Evolutionary conservation across 495 filamentous ascomycete genomes (phyloP).

Genomic region (Geopyxis carbonaria): DNA sequence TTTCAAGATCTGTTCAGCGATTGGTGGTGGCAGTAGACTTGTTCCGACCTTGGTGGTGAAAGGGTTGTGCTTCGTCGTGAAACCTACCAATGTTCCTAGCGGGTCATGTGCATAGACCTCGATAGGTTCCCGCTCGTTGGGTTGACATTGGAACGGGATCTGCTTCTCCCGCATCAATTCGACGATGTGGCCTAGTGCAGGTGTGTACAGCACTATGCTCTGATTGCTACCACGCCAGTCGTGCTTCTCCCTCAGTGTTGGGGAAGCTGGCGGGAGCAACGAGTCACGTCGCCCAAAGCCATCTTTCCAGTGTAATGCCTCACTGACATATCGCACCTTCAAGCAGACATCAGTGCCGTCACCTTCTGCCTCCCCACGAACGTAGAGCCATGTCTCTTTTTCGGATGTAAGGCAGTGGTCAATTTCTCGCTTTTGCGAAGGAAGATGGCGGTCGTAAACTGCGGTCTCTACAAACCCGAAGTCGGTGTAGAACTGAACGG

Average conservation of each 20-base stretch:
- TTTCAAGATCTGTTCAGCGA: neutral
- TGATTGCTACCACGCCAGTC: conserved; percentile 21
- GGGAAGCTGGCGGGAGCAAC: neutral
- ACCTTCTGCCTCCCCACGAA: conserved; percentile 6
- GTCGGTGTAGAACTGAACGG: conserved; percentile 24
- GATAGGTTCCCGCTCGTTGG: conserved; percentile 15
- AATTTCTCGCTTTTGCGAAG: conserved; percentile 12
- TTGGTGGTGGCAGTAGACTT: neutral
- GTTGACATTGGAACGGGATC: conserved; percentile 17
- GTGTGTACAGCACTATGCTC: conserved; percentile 21
- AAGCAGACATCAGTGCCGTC: conserved; percentile 16
- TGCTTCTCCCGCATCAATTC: conserved; percentile 14
- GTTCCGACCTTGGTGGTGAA: conserved; percentile 9
- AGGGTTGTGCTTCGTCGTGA: conserved; percentile 21
- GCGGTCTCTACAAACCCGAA: conserved; percentile 22
- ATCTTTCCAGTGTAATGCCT: conserved; percentile 17
- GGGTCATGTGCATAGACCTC: conserved; percentile 24
- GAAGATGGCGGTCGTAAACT: conserved; percentile 22
- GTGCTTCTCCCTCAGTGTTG: conserved; percentile 8
- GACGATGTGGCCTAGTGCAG: conserved; percentile 6
- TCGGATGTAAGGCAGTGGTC: conserved; percentile 25
- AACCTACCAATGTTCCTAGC: conserved; percentile 23
- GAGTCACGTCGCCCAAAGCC: conserved; percentile 4
- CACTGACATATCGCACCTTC: conserved; percentile 20
- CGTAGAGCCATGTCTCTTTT: conserved; percentile 25